phyloP scores from a whole-genome alignment of 139 green algal species.

The Micractinium conductrix region DNA sequence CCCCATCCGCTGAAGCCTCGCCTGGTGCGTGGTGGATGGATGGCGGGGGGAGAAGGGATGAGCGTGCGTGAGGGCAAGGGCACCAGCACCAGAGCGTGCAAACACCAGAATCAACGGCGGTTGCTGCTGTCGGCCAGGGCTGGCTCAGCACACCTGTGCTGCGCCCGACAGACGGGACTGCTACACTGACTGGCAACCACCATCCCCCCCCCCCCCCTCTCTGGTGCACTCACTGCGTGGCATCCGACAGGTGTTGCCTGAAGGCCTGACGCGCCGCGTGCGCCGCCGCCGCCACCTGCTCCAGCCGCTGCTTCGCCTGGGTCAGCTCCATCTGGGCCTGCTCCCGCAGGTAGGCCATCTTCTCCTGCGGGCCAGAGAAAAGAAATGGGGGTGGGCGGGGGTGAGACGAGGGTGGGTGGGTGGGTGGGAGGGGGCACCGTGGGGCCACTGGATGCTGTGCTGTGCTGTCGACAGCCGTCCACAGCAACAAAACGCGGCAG shows the following conservation, averaged over 20 bases:
- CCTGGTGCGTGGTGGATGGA: too few relatives aligned
- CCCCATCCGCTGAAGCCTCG: constrained; percentile 3
- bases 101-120: too few relatives aligned
- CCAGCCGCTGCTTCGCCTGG: constrained; percentile 21
- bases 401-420: too few relatives aligned
- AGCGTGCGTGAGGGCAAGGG: neutral
- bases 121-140: too few relatives aligned
- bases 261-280: constrained; percentile 14
- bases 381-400: too few relatives aligned
- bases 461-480: too few relatives aligned
- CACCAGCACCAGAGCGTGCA: too few relatives aligned
- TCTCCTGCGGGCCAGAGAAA: neutral
- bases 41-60: neutral
- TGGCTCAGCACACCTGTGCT: neutral
- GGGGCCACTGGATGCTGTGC: too few relatives aligned
- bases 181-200: neutral
- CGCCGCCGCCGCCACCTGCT: neutral
- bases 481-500: too few relatives aligned
- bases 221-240: constrained; percentile 13
- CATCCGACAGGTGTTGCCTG: neutral
- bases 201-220: neutral
- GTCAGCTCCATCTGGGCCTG: constrained; percentile 33
- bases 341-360: constrained; percentile 35
- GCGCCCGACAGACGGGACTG: too few relatives aligned
- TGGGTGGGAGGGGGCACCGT: too few relatives aligned